Evolutionary conservation across 257 asterid genomes (phyloP), one percentile per base, ranked within the genome.

Genomic region (Petunia axillaris): DNA sequence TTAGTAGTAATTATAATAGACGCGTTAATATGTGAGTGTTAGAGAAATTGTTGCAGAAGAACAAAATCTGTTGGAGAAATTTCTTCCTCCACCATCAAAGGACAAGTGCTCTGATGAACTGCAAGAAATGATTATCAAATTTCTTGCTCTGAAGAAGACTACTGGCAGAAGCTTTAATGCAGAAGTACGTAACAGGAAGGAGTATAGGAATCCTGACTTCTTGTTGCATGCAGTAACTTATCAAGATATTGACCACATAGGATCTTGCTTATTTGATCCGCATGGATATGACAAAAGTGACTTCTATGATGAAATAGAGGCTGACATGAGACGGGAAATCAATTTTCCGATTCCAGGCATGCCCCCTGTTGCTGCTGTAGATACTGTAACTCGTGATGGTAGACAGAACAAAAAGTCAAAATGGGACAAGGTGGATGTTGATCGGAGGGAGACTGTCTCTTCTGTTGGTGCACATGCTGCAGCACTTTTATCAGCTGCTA

Each of bases 131-230:
- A 89, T 95, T 82, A 78, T 78, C 64, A 95, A 80, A 85, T 95
- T 93, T 86, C 88, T 95, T 83, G 74, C 84, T 50, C 79, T 93
- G 81, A 93, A 89, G 92, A 91, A 81, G 85, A 83, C 86, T 68
- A 80, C 85, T 79, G 97, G 97, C 64, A 91, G 90, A 86, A 91
- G 95, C 87, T 95, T 87, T 88, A 95, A 95, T 80, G 81, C 98
- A n/a, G 98, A 95, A 85, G 97, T 93, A 85, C 96, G 98, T 80
- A 95, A 93, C 57, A 86, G 90, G 79, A 95, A 95, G 86, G 97
- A 93, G 76, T 95, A 95, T 79, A 90, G 98, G 13, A 95, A 95
- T 80, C 98, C 98, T 38, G 97, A 93, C 84, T 95, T 95, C 84
- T 81, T 95, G 91, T 87, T 92, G 83, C 25, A 25, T 25, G 25